phyloP scores from a whole-genome alignment of 164 flowering plant species.

The Cinnamomum micranthum region DNA sequence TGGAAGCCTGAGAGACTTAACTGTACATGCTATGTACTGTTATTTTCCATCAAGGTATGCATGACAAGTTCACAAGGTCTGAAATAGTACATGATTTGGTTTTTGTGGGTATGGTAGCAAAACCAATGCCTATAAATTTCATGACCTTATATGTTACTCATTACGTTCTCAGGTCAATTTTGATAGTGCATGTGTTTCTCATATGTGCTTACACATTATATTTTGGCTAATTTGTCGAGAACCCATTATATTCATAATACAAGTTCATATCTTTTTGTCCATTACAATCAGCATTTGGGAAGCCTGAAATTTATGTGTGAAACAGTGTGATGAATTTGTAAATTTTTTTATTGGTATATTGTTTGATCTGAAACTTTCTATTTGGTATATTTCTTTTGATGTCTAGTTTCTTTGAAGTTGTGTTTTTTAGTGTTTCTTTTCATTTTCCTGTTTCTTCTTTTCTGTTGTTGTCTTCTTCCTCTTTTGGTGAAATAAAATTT shows the following conservation, averaged over 20 bases:
- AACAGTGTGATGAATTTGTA: neutral
- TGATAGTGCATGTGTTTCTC: neutral
- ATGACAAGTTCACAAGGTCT: neutral
- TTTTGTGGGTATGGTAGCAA: neutral
- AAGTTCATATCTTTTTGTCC: neutral
- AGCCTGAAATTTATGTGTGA: neutral
- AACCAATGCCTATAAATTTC: neutral
- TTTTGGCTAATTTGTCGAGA: neutral
- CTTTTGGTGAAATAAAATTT: no score
- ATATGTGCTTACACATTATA: neutral
- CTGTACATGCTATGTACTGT: no score
- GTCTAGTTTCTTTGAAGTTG: no score
- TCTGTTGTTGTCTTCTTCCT: no score
- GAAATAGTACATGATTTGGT: neutral
- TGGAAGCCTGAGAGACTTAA: no score
- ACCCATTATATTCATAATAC: neutral
- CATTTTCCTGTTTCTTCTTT: neutral
- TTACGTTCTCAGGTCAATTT: neutral
- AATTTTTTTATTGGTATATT: no score
- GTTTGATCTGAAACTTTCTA: no score
- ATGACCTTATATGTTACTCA: neutral
- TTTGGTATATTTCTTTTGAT: no score
- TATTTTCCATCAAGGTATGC: neutral
- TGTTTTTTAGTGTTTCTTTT: neutral
- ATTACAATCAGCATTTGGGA: neutral